Base-by-base conservation (phyloP, 345 rosid genomes). In the Lagerstroemia speciosa region DNA sequence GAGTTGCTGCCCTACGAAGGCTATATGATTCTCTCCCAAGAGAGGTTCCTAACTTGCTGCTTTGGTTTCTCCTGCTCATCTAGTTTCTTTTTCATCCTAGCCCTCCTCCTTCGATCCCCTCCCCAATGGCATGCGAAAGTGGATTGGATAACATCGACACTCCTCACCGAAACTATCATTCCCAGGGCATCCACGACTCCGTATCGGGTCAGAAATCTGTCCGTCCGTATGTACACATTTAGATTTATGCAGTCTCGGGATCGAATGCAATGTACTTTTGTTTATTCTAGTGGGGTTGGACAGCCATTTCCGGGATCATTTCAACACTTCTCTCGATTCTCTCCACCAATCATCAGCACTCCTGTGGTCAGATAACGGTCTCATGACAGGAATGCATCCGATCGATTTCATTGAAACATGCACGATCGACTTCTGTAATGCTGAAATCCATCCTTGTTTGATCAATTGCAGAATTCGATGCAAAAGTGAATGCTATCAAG, bases 161-260 rank as follows among this genome's bases (percentile, higher is more conserved):
- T 15, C 34, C n/a, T 38, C 41, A 36, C 64, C 10, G 53, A 27
- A 32, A 55, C 69, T 68, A 58, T 12, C 78, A 45, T 26, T 78
- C 83, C 50, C 76, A 38, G 27, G 78, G 83, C 85, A 82, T 84
- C 72, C 82, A 62, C n/a, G 61, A 64, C 45, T 68, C 81, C 65
- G 65, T 78, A 29, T 78, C 81, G 70, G 81, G 85, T 84, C 37
- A 53, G 77, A 43, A 17, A 20, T 29, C 37, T 64, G 17, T 43
- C 22, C 53, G 0, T 41, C n/a, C n/a, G 8, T 36, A 36, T 36
- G 38, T 36, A 36, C 38, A 5, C 38, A 36, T 36, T 14, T 41
- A 41, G 46, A 41, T 16, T 41, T 41, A 36, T 36, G n/a, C n/a
- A n/a, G n/a, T n/a, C n/a, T n/a, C n/a, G n/a, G n/a, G n/a, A n/a